phyloP scores from a whole-genome alignment of 306 rosid species.

The Quercus cerris region DNA sequence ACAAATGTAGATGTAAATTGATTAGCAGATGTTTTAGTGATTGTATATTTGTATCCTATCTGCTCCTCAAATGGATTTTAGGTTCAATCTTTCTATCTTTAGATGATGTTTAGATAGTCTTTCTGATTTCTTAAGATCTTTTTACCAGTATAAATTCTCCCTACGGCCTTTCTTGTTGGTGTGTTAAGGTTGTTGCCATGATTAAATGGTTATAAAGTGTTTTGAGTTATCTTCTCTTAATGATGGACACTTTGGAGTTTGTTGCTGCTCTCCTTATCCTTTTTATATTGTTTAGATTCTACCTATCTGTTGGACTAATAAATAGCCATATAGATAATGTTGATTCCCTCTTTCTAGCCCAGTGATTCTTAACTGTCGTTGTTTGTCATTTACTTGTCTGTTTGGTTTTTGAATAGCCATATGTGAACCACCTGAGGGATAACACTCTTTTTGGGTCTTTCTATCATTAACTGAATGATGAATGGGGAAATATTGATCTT shows the following conservation, averaged over 20 bases:
- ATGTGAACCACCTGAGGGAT: not conserved
- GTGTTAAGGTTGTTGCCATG: not conserved
- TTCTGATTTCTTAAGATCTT: not conserved
- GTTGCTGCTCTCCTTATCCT: too few species aligned
- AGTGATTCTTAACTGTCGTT: too few species aligned
- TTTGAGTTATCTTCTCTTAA: not conserved
- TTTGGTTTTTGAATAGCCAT: not conserved
- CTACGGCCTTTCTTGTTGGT: not conserved
- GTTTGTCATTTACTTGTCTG: not conserved
- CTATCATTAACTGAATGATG: not conserved
- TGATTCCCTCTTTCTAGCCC: too few species aligned
- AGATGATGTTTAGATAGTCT: not conserved
- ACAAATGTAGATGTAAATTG: not conserved
- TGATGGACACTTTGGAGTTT: too few species aligned
- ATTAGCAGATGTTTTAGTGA: not conserved
- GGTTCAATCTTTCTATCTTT: not conserved
- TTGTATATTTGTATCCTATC: not conserved
- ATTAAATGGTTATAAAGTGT: not conserved
- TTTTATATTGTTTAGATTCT: too few species aligned
- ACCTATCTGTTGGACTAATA: too few species aligned
- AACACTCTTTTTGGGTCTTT: not conserved
- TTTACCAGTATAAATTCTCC: not conserved
- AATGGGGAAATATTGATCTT: not conserved
- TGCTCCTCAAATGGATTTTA: not conserved
- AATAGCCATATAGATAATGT: too few species aligned